Evolutionary conservation across 768 basidiomycete genomes (phyloP).

Genomic region (Mycena indigotica): DNA sequence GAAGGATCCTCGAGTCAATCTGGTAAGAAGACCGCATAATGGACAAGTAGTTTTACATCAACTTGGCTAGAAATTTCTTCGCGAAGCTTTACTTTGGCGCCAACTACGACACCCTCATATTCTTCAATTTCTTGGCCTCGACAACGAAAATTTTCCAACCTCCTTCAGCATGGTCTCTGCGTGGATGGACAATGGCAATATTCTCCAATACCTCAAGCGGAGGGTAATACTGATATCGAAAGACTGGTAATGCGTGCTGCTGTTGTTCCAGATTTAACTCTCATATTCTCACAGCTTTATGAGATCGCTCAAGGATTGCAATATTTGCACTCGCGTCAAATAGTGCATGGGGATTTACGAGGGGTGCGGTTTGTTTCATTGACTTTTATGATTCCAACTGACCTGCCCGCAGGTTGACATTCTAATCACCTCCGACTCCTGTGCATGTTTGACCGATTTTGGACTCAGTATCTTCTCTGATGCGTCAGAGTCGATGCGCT

Average conservation of each 20-base stretch:
- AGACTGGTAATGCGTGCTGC: background rate
- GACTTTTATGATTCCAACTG: background rate
- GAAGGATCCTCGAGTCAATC: background rate
- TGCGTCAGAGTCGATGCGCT: background rate
- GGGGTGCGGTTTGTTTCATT: background rate
- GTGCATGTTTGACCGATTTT: constrained; percentile 8
- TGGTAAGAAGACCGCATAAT: background rate
- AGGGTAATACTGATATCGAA: background rate
- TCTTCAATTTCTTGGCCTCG: constrained; percentile 9
- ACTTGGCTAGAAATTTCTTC: background rate
- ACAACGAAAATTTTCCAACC: background rate
- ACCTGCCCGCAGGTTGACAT: constrained; percentile 4
- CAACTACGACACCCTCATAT: constrained; percentile 6
- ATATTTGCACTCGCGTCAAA: constrained; percentile 3
- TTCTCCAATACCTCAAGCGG: constrained; percentile 17
- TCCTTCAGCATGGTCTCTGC: constrained; percentile 8
- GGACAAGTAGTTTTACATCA: background rate
- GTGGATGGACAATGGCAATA: constrained; percentile 10
- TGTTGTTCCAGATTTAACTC: background rate
- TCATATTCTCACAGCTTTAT: constrained; percentile 2
- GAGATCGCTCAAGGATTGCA: constrained; percentile 5
- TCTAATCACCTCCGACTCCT: background rate
- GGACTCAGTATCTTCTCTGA: background rate
- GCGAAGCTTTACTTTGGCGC: constrained; percentile 3
- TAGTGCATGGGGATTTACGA: constrained; percentile 4